Evolutionary conservation across 371 early-diverging fungal species (phyloP).

Genomic region (Capillidium heterosporum): DNA sequence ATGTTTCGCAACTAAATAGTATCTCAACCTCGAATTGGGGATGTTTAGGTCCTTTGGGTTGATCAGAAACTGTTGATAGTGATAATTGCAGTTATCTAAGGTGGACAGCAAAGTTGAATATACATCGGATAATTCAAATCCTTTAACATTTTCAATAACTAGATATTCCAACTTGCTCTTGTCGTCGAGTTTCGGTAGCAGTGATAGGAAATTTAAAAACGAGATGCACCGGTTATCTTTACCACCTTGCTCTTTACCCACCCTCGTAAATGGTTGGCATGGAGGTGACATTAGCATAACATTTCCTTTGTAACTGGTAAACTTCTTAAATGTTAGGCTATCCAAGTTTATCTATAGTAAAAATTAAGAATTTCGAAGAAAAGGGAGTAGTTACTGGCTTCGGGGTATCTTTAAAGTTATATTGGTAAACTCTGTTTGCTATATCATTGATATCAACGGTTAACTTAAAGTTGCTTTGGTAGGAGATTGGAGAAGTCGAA

Average conservation of each 20-base stretch:
- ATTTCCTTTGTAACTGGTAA: conserved; percentile 41
- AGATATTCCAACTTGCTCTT: conserved; percentile 46
- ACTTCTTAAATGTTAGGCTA: conserved; percentile 32
- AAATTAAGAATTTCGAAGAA: not conserved
- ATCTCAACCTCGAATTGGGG: conserved; percentile 42
- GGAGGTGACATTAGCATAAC: conserved; percentile 75
- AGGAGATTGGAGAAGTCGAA: conserved; percentile 36
- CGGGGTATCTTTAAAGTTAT: conserved; percentile 40
- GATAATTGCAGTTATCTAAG: conserved; percentile 14
- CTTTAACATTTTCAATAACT: conserved; percentile 67
- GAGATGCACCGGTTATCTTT: conserved; percentile 51
- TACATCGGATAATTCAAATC: conserved; percentile 45
- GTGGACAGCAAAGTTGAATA: not conserved
- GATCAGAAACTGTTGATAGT: conserved; percentile 31
- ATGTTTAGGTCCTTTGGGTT: conserved; percentile 39
- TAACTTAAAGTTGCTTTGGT: conserved; percentile 34
- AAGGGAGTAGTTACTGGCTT: not conserved
- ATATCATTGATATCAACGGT: conserved; percentile 67
- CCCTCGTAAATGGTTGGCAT: conserved; percentile 69
- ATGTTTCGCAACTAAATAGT: conserved; percentile 30
- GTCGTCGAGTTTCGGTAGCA: conserved; percentile 36
- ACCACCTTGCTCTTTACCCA: conserved; percentile 51
- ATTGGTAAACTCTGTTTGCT: conserved; percentile 56
- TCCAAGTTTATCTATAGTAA: conserved; percentile 37
- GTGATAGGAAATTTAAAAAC: conserved; percentile 32